Evolutionary conservation across 2,329 filamentous ascomycete species (phyloP), one percentile per base, ranked within the genome.

Genomic region (Fusarium sp.): DNA sequence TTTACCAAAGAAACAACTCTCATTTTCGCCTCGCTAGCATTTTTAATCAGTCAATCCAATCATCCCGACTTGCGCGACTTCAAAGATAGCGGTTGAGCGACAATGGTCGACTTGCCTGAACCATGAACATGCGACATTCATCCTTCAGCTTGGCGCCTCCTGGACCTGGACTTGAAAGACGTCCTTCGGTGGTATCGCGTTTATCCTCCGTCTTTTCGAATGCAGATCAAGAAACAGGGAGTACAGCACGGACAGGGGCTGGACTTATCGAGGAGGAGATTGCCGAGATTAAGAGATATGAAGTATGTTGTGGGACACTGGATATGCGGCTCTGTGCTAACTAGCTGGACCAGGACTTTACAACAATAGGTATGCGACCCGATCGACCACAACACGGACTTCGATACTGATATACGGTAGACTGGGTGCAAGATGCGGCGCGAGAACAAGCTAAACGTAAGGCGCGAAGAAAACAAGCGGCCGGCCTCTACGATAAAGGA

Each of bases 351-450:
- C 63, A 84, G 88, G 96, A 99, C 83, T 99, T 99, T 80, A 97
- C 95, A 10, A 99, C 96, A 2, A 96, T 96, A 88, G 90, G 90
- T 92, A 86, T 76, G 80, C 64, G 58, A 60, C 75, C 69, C 66
- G 15, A 58, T 25, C 38, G 55, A 33, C n/a, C 35, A 25, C 64
- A 45, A 56, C n/a, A 46, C 37, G 51, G 67, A 35, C 23, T 39
- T 38, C 49, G 63, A 46, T 84, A 86, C 77, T 78, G 66, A 79
- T 60, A 33, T 42, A 27, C 29, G 56, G 31, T 19, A 89, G 96
- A 99, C 83, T 99, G 96, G 96, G 95, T 99, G 1, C 95, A 99
- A 81, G 96, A 99, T 88, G 95, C 95, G 16, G 92, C 94, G 38
- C 92, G 95, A 72, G 96, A 98, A 81, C 94, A 97, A 80, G 86